Base-by-base conservation (phyloP, 805 yeast genomes). In the Kazachstania africana region DNA sequence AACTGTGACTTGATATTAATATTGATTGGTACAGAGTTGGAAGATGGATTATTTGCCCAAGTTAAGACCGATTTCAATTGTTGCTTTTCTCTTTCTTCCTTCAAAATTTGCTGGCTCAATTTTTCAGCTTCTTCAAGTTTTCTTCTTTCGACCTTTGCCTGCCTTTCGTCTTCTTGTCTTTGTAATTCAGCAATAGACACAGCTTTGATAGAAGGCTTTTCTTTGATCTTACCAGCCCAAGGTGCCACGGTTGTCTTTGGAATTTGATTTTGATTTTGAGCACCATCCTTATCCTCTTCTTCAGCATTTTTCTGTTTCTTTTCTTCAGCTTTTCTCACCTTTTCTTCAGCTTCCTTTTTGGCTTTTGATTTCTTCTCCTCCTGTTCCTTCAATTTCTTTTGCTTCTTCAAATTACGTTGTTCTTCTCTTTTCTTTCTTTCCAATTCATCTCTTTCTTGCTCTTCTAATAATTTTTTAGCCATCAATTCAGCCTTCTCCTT, bases 21-120 rank as follows among this genome's bases (percentile, higher is more conserved):
- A 8, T 34, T 24, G 4, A 39, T 36, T 3, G 41, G 38, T 2
- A 32, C 23, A 9, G 43, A 35, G 12, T 38, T 27, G 8, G 40
- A 14, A 12, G 34, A 20, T 6, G 46, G 37, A 27, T 42, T 48
- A 17, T 37, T 39, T 4, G 55, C 57, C 59, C 59, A 54, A 12
- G 44, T 48, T 9, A 54, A 36, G 8, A 45, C 39, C 5, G 55
- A 36, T 22, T 44, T 48, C 10, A 38, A 16, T 20, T 38, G 43
- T 16, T 38, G 33, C 16, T 39, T 40, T 28, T 46, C 43, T 13
- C 33, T 40, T 13, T 44, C 47, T 32, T 49, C 51, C 17, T 36
- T 31, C 6, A 40, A 27, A 4, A 45, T 34, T 27, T 45, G 37
- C 16, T 43, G 40, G 31, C 41, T 48, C 31, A 49, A 31, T 26